Evolutionary conservation across 108 stramenopile genomes (phyloP).

Genomic region (Nitzschia inconspicua): DNA sequence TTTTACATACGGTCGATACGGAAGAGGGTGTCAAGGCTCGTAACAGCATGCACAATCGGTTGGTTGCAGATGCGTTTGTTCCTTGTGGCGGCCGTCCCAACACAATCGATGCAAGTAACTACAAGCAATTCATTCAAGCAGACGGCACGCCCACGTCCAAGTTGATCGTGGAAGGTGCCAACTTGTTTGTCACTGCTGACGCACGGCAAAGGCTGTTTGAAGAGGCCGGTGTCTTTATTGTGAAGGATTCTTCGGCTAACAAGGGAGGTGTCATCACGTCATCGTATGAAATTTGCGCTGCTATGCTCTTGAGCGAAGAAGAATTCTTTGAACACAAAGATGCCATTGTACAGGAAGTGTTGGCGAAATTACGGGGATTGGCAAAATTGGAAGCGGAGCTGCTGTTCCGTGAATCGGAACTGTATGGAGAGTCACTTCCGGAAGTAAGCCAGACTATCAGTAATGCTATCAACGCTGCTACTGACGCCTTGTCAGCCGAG

Average conservation of each 20-base stretch:
- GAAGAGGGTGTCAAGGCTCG: constrained; percentile 90
- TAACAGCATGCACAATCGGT: constrained; percentile 96
- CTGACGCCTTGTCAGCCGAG: constrained; percentile 86
- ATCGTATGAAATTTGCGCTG: constrained; percentile 93
- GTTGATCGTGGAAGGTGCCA: constrained; percentile 97
- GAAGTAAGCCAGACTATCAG: constrained; percentile 86
- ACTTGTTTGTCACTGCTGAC: constrained; percentile 91
- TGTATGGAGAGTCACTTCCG: constrained; percentile 77
- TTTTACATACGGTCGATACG: constrained; percentile 71
- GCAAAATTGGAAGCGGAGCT: constrained; percentile 93
- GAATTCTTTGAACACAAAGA: constrained; percentile 94
- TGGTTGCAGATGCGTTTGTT: constrained; percentile 93
- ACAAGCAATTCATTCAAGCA: constrained; percentile 69
- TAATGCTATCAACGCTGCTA: constrained; percentile 87
- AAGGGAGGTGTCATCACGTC: constrained; percentile 98
- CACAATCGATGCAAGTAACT: constrained; percentile 92
- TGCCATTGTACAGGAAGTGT: constrained; percentile 90
- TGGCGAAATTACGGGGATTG: constrained; percentile 78
- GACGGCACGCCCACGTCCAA: constrained; percentile 85
- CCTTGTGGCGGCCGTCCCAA: constrained; percentile 97
- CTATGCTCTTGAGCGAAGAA: constrained; percentile 90
- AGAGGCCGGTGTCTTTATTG: constrained; percentile 92
- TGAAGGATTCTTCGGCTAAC: constrained; percentile 98
- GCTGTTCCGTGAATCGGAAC: constrained; percentile 94
- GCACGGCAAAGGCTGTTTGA: constrained; percentile 90